Evolutionary conservation across 169 alveolate species (phyloP).

Genomic region (Cryptosporidium sp.): DNA sequence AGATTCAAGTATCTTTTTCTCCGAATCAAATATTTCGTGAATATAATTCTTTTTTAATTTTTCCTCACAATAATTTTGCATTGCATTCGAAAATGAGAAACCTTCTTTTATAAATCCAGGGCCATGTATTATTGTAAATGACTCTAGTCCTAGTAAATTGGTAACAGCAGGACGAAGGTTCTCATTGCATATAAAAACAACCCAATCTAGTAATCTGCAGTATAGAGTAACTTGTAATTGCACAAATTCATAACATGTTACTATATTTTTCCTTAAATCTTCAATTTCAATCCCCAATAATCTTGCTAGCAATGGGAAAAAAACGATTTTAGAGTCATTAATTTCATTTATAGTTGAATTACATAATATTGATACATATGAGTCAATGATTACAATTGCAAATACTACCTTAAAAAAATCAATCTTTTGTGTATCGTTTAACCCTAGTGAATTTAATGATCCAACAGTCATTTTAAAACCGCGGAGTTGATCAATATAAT

Average conservation of each 20-base stretch:
- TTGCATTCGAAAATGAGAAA: conserved; percentile 45
- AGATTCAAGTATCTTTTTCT: conserved; percentile 36
- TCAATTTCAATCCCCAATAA: conserved; percentile 43
- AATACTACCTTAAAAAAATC: conserved; percentile 56
- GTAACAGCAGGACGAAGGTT: conserved; percentile 39
- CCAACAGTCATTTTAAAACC: conserved; percentile 67
- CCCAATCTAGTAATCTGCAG: conserved; percentile 53
- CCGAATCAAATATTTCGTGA: conserved; percentile 29
- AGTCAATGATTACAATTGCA: conserved; percentile 39
- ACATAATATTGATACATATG: conserved; percentile 30
- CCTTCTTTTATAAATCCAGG: conserved; percentile 63
- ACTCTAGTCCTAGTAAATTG: not conserved
- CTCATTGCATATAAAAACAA: conserved; percentile 13
- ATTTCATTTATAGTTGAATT: conserved; percentile 12
- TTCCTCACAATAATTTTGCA: conserved; percentile 71
- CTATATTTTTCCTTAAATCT: not conserved
- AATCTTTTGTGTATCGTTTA: conserved; percentile 44
- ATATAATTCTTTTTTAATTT: conserved; percentile 35
- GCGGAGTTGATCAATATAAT: conserved; percentile 46
- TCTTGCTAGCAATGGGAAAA: conserved; percentile 49
- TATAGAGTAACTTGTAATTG: conserved; percentile 51
- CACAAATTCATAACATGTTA: conserved; percentile 24
- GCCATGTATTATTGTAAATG: conserved; percentile 43
- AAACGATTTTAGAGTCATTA: conserved; percentile 11
- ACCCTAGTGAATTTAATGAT: conserved; percentile 54